Conservation (phyloP, 1,284 basidiomycete species). For the Volvariella surrecta region DNA sequence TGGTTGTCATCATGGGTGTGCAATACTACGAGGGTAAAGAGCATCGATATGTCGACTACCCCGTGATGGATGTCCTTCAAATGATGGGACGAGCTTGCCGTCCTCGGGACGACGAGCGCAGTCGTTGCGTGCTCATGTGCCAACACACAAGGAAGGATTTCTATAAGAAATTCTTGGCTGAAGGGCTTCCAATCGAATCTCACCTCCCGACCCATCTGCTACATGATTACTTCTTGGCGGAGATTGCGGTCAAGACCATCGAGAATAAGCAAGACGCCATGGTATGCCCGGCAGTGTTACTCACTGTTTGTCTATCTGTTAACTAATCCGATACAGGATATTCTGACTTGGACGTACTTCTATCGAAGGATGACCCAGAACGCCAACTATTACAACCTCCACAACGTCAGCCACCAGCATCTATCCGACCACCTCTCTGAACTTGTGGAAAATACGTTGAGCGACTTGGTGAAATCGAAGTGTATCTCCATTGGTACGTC, state of each 20-base stretch:
- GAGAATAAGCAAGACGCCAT: constrained; percentile 98
- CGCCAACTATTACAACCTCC: constrained; percentile 91
- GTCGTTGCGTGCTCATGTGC: constrained; percentile 92
- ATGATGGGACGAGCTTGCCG: constrained; percentile 98
- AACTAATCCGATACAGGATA: constrained; percentile 60
- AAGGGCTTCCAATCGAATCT: constrained; percentile 96
- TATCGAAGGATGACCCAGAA: constrained; percentile 96
- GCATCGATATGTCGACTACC: constrained; percentile 96
- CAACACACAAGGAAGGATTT: constrained; percentile 96
- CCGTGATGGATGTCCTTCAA: constrained; percentile 94
- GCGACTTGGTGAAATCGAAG: constrained; percentile 88
- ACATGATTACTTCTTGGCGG: constrained; percentile 97
- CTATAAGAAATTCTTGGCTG: constrained; percentile 97
- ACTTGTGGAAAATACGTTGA: constrained; percentile 89
- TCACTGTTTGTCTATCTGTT: constrained; percentile 13
- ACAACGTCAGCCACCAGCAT: constrained; percentile 90
- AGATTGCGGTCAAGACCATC: constrained; percentile 97
- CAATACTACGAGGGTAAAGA: constrained; percentile 95
- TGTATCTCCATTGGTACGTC: constrained; percentile 85
- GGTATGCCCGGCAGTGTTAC: constrained; percentile 38
- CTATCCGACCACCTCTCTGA: constrained; percentile 94
- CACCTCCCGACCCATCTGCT: constrained; percentile 81
- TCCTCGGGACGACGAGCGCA: constrained; percentile 78
- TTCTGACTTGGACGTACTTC: constrained; percentile 93
- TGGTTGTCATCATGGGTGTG: constrained; percentile 98